Evolutionary conservation across 169 alveolate genomes (phyloP), one percentile per base, ranked within the genome.

Genomic region (Plasmodium gonderi): DNA sequence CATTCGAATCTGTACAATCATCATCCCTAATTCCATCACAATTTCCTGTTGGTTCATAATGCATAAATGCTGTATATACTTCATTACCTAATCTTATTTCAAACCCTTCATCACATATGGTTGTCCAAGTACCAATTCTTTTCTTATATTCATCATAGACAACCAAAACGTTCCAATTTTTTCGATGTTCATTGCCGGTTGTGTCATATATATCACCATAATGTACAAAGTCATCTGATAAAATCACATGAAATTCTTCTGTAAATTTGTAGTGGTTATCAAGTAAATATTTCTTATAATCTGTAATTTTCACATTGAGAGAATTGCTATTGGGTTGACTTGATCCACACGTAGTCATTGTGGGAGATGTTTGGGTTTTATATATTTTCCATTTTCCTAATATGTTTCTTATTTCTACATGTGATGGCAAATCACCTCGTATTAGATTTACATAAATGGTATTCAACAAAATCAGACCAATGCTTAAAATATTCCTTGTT

Each of bases 341-440:
- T 3, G 94, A 90, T 29, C 94, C 94, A 90, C 94, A 90, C 38
- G 90, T 76, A 9, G 90, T 42, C 17, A 90, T 31, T 7, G 23
- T 47, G 5, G 90, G 76, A 5, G 94, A 78, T 4, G 76, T 74
- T 4, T 76, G 65, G 0, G 94, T 90, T 17, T 29, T 78, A 14
- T 33, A 68, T 20, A 90, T 65, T 31, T 60, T 90, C 94, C 94
- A 90, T 65, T 90, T 90, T n/a, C 94, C 94, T 20, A 90, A 14
- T 54, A 90, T 36, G 26, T 90, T 69, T 20, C 17, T 77, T 31
- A 79, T 65, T 69, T 77, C 90, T 47, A 77, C 94, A 65, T 90
- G 94, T 0, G 60, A 14, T 5, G 94, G 94, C 14, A 90, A 67
- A 90, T 90, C 94, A 9, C 89, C 90, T 36, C n/a, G 3, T n/a